Conservation (phyloP, 1,284 basidiomycete genomes). For the Trichosporon sp. region DNA sequence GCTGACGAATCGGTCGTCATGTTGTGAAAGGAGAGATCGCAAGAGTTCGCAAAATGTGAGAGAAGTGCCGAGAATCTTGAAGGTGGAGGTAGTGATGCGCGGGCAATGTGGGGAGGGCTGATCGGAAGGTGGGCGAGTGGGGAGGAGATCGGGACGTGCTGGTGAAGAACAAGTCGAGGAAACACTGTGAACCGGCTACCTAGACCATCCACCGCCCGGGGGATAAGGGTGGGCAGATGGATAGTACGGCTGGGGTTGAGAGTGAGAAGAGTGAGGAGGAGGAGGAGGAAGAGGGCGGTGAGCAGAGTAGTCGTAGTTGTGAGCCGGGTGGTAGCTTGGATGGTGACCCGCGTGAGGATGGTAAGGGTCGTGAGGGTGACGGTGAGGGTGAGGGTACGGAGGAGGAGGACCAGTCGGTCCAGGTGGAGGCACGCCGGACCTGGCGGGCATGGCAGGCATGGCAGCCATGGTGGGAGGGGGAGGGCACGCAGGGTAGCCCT, state of each 20-base stretch:
- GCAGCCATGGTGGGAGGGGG: background rate
- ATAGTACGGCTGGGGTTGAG: background rate
- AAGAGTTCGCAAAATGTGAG: background rate
- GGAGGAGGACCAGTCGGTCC: background rate
- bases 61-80: background rate
- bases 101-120: background rate
- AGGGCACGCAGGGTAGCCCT: background rate
- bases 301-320: background rate
- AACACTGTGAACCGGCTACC: background rate
- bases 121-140: background rate
- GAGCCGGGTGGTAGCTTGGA: background rate
- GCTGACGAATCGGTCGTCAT: background rate
- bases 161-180: background rate
- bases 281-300: background rate
- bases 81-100: constrained; percentile 1
- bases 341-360: background rate
- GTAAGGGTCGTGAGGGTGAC: background rate
- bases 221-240: background rate
- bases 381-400: background rate
- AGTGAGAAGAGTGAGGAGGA: background rate
- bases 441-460: too few species aligned
- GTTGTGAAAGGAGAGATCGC: background rate
- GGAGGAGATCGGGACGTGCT: background rate
- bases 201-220: background rate
- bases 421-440: background rate